Evolutionary conservation across 1,139 yeast species (phyloP).

Genomic region (Taphrina wiesneri): DNA sequence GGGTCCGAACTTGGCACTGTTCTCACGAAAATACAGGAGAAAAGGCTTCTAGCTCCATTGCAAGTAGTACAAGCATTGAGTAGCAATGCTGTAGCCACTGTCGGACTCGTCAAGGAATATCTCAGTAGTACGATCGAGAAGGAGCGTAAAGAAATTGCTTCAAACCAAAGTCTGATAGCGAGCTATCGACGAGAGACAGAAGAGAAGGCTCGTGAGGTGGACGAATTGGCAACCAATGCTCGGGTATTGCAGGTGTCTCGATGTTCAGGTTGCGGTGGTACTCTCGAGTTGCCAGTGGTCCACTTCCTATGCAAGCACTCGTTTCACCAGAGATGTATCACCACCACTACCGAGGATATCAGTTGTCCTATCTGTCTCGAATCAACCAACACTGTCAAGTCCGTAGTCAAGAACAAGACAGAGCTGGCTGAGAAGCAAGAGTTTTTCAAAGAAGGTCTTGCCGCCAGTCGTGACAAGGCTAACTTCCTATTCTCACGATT

Average conservation of each 20-base stretch:
- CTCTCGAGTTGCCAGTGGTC: conserved; percentile 74
- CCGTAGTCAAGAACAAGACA: conserved; percentile 6
- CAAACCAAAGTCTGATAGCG: conserved; percentile 65
- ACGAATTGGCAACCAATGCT: conserved; percentile 53
- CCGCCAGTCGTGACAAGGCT: conserved; percentile 14
- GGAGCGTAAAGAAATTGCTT: conserved; percentile 66
- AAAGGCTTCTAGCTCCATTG: conserved; percentile 66
- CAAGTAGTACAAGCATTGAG: conserved; percentile 74
- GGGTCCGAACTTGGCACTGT: conserved; percentile 55
- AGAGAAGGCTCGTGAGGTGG: conserved; percentile 56
- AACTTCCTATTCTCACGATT: conserved; percentile 17
- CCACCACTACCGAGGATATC: not conserved
- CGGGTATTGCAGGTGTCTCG: conserved; percentile 65
- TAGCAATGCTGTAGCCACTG: conserved; percentile 62
- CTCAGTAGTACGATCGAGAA: conserved; percentile 62
- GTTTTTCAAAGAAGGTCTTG: conserved; percentile 22
- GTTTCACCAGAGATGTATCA: conserved; percentile 77
- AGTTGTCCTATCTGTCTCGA: conserved; percentile 28
- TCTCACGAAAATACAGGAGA: conserved; percentile 56
- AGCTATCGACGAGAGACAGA: conserved; percentile 71
- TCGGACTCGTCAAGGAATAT: conserved; percentile 72
- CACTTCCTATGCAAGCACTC: conserved; percentile 88
- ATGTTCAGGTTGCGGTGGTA: conserved; percentile 70
- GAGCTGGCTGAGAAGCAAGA: conserved; percentile 24
- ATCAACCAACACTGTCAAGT: conserved; percentile 10